Evolutionary conservation across 2,329 filamentous ascomycete species (phyloP).

Genomic region (Coniella vitis): DNA sequence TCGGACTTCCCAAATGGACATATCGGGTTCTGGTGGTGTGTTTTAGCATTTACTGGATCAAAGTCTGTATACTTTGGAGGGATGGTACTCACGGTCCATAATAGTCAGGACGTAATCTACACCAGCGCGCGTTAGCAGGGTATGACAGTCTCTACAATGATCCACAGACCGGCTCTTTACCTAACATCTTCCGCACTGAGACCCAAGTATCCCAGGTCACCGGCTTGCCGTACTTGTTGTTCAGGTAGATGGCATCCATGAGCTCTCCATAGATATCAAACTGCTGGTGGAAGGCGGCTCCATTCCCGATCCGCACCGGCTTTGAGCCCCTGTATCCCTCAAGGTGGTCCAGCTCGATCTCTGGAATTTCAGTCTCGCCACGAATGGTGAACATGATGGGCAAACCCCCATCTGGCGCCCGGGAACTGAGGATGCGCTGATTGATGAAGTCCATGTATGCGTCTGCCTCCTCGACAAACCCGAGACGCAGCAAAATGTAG

Average conservation of each 20-base stretch:
- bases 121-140: not conserved
- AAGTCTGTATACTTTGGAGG: not conserved
- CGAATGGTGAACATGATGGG: constrained; percentile 80
- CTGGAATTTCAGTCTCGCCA: constrained; percentile 68
- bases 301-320: constrained; percentile 72
- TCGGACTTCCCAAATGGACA: constrained; percentile 80
- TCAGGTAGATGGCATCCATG: constrained; percentile 70
- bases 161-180: too few species aligned
- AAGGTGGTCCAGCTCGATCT: constrained; percentile 60
- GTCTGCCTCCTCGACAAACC: constrained; percentile 69
- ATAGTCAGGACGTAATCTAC: constrained; percentile 64
- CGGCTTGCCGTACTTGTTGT: constrained; percentile 74
- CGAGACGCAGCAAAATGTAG: constrained; percentile 69
- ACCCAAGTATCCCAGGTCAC: constrained; percentile 73
- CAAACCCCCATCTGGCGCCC: constrained; percentile 53
- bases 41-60: constrained; percentile 11
- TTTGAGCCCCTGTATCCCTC: constrained; percentile 65
- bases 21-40: constrained; percentile 50
- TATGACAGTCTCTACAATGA: too few species aligned
- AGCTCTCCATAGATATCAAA: constrained; percentile 76
- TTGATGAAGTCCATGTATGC: constrained; percentile 75
- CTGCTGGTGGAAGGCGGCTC: constrained; percentile 68
- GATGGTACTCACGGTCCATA: constrained; percentile 40
- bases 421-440: constrained; percentile 58
- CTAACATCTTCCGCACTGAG: constrained; percentile 58